Base-by-base conservation (phyloP, 2,329 filamentous ascomycete species). In the Cadophora luteo-olivacea region DNA sequence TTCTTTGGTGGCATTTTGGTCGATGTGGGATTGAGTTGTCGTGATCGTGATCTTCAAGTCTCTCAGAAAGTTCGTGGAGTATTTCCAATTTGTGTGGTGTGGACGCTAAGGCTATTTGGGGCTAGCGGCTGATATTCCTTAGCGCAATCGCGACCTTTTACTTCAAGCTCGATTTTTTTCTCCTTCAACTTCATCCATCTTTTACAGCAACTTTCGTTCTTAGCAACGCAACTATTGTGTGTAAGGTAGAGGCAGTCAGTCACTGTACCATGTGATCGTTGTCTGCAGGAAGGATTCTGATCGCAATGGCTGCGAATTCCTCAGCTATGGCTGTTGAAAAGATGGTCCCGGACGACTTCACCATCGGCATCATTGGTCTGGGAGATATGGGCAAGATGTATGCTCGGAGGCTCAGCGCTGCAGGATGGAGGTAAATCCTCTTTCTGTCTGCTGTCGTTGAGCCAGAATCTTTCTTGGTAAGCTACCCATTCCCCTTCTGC, bases 371-470 rank as follows among this genome's bases (percentile, higher is more conserved):
- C 78, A 99, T 99, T 79, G 96, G 96, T 70, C 97, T 99, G 94
- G 96, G 96, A 73, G 95, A 97, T 78, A 99, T 99, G 96, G 96
- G 96, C 77, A 97, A 91, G 86, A 97, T 99, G 93, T 99, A 99
- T 81, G 93, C 96, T 77, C 89, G 91, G 78, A 89, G 90, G 78
- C 87, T 99, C 77, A 94, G 93, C 81, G 88, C 89, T 78, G 96
- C 95, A 78, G 96, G 96, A 78, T 99, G 96, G 95, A 97, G 93
- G 96, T 98, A 92, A 89, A 84, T 77, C 68, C 66, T 64, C 51
- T 62, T 55, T 62, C 65, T 61, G 76, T 82, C 68, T 72, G 68
- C 38, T 72, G 61, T 70, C 73, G 72, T 71, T 74, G 76, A 70
- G 75, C 72, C 66, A 67, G 51, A 57, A 54, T 72, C 75, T 57